Base-by-base conservation (phyloP, 208 protist species). In the Leishmania arabica region DNA sequence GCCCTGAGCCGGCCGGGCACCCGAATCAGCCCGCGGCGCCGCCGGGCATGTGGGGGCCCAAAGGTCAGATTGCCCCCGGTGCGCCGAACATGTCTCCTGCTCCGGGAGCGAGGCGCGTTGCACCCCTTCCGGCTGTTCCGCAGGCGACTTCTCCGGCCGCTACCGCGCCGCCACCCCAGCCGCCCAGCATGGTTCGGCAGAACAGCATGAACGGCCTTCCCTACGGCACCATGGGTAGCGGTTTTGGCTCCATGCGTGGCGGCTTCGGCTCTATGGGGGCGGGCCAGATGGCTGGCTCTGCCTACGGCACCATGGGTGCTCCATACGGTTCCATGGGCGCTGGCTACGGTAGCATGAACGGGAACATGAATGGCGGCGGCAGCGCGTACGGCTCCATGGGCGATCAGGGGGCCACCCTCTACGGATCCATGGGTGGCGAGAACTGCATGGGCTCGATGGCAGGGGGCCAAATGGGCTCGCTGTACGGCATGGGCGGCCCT, bases 331-430 rank as follows among this genome's bases (percentile, higher is more conserved):
- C 81, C 40, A 65, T 49, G 54, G 54, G 53, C 2, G n/a, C 51
- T 15, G 64, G 47, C 42, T 72, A 74, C 75, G 81, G 81, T 75
- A 80, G 81, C 81, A 84, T 80, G 75, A 72, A 64, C 17, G 37
- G 11, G 53, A 9, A 17, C 9, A 80, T 79, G 78, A 71, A 53
- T 15, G 74, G 74, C 34, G 34, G 79, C 15, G 83, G 58, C 21
- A 68, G 49, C 15, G 64, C 77, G 65, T 89, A 86, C 78, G 86
- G 79, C 71, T 81, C 76, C 72, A 84, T 81, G 78, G 65, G 76
- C 27, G 83, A 82, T 24, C 21, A 47, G 17, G 24, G 27, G 42
- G 71, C 62, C 53, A 81, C 77, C 56, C 62, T 85, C 80, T 80
- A 79, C 64, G 79, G 84, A 4, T 77, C 74, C 21, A 84, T 87